Conservation (phyloP, 805 yeast species). For the Wickerhamiella shivajii region DNA sequence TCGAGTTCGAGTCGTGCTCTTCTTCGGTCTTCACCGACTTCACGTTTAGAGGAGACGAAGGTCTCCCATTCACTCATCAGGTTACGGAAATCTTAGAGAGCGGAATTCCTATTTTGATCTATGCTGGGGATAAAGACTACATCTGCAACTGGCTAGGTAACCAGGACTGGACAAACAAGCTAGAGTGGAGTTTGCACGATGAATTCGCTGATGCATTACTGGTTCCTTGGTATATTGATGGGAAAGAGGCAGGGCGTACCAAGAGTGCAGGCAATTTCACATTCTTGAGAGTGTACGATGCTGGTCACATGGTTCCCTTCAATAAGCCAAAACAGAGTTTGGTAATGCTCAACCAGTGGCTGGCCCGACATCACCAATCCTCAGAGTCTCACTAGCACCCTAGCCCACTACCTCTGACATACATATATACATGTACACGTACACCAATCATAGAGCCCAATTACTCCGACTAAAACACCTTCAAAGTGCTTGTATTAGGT, state of each 20-base stretch:
- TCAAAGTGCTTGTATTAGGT: too few relatives aligned
- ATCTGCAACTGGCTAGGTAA: slow-evolving; percentile 97
- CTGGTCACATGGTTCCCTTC: slow-evolving; percentile 93
- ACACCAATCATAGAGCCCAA: too few relatives aligned
- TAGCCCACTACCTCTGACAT: too few relatives aligned
- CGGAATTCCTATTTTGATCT: slow-evolving; percentile 68
- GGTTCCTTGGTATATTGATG: slow-evolving; percentile 29
- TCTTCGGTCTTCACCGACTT: slow-evolving; percentile 67
- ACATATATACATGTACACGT: too few relatives aligned
- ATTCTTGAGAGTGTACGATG: slow-evolving; percentile 71
- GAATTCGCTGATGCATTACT: slow-evolving; percentile 33
- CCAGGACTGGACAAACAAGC: slow-evolving; percentile 61
- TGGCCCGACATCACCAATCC: too few relatives aligned
- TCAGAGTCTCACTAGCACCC: too few relatives aligned
- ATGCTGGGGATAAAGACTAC: slow-evolving; percentile 93
- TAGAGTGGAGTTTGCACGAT: slow-evolving; percentile 50
- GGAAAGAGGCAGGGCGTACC: slow-evolving; percentile 47
- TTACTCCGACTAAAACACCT: too few relatives aligned
- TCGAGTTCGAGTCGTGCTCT: slow-evolving; percentile 37
- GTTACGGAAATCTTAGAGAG: slow-evolving; percentile 58
- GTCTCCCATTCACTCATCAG: slow-evolving; percentile 68
- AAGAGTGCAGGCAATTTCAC: slow-evolving; percentile 62
- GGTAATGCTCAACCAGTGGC: slow-evolving; percentile 79
- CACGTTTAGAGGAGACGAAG: slow-evolving; percentile 78
- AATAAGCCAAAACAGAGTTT: slow-evolving; percentile 70